These are phyloP conservation scores for Cylindrotheca closterium DNA, from an alignment of 108 stramenopile species.

Conservation along the genomic window DNA sequence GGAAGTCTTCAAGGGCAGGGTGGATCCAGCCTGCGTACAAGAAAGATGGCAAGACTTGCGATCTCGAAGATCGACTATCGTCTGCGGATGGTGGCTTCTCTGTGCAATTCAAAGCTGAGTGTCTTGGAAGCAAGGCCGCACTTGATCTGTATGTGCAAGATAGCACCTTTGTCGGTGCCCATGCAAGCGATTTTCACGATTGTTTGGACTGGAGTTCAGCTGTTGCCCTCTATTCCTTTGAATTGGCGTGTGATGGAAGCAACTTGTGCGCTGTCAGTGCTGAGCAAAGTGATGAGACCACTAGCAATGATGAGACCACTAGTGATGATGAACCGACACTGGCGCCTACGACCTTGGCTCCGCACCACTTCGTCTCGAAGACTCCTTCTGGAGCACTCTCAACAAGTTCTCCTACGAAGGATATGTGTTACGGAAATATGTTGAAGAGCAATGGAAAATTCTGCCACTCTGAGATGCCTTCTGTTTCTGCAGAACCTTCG, in stretches of 20 bases:
- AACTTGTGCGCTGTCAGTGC: background rate
- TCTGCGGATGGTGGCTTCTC: background rate
- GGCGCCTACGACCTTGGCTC: conserved; percentile 6
- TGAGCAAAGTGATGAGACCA: background rate
- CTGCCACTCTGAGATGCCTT: conserved; percentile 37
- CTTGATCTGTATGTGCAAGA: background rate
- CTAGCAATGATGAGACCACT: background rate
- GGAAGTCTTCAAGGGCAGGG: background rate
- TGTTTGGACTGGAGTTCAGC: background rate
- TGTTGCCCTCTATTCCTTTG: background rate
- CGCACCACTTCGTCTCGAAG: background rate
- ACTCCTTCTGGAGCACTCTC: conserved; percentile 11
- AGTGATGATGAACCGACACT: background rate
- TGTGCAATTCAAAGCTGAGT: background rate
- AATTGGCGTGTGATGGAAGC: background rate
- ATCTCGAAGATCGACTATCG: background rate
- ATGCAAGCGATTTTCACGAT: background rate
- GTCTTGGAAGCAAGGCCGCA: background rate
- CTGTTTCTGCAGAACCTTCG: conserved; percentile 31
- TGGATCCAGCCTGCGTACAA: background rate
- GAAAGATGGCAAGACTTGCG: background rate
- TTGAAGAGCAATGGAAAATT: conserved; percentile 17
- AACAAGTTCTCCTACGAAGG: conserved; percentile 19
- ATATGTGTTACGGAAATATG: conserved; percentile 42
- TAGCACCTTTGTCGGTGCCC: background rate